A percentile compares a stretch with the other conserved stretches of the same genome.
phyloP scores from a whole-genome alignment of 1,284 basidiomycete genomes.

The Porogramme epimiltina region DNA sequence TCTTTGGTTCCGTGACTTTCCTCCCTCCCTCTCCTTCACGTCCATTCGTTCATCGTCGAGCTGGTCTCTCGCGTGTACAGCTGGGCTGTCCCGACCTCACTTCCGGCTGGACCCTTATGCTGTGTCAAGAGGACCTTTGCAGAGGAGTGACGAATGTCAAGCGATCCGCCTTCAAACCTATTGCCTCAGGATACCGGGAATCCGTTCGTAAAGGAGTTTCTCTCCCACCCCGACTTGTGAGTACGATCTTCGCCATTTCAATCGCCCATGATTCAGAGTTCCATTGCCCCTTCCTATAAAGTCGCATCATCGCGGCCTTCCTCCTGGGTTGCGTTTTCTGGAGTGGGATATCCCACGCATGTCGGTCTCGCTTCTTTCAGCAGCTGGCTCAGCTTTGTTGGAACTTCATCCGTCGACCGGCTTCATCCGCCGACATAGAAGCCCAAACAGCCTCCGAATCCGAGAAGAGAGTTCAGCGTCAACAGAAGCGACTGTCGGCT shows the following conservation, averaged over 20 bases:
- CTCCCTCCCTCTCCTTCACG: conserved; percentile 2
- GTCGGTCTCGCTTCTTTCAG: conserved; percentile 30
- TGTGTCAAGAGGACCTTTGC: conserved; percentile 3
- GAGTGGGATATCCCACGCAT: conserved; percentile 40
- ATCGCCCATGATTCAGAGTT: conserved; percentile 3
- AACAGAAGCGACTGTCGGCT: not conserved
- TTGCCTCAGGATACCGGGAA: conserved; percentile 17
- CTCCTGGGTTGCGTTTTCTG: conserved; percentile 54
- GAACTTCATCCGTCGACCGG: conserved; percentile 3
- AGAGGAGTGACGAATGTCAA: conserved; percentile 17
- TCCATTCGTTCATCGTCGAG: conserved; percentile 18
- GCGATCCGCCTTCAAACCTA: conserved; percentile 1
- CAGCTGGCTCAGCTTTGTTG: conserved; percentile 17
- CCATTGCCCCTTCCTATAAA: conserved; percentile 24
- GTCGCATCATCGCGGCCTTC: conserved; percentile 46
- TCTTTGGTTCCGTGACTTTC: conserved; percentile 2
- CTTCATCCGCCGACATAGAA: conserved; percentile 9
- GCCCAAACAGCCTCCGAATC: conserved; percentile 7
- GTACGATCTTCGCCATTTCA: conserved; percentile 13
- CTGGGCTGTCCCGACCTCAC: conserved; percentile 19
- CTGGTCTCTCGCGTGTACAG: conserved; percentile 22
- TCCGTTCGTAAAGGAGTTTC: conserved; percentile 21
- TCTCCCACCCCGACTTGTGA: conserved; percentile 31
- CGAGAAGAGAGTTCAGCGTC: conserved; percentile 1
- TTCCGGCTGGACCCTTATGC: conserved; percentile 20